Evolutionary conservation across 108 stramenopile genomes (phyloP), one percentile per base, ranked within the genome.

Genomic region (Nannochloropsis salina): DNA sequence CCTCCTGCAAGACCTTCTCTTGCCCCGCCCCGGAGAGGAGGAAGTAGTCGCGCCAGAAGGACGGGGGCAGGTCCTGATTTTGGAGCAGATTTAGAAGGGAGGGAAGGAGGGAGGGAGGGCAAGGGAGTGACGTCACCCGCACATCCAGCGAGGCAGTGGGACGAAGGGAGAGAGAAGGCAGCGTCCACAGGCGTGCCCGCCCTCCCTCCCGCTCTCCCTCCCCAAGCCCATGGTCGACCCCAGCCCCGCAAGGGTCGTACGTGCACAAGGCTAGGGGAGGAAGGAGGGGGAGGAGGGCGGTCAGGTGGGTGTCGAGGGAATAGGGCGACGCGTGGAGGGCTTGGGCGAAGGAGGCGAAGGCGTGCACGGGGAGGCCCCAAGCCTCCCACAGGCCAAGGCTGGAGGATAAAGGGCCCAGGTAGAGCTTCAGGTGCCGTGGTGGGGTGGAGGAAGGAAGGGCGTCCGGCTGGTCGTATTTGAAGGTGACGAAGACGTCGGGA

Each of bases 281-380:
- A n/a, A 74, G 61, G 61, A 8, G n/a, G 61, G 61, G 61, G n/a
- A 74, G 61, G 61, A 74, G 61, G 61, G 61, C 61, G 61, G 61
- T n/a, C 15, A 74, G 4, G 6, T 74, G 61, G 61, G 61, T 74
- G n/a, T 74, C 61, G 61, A 74, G 61, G 61, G 61, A 74, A n/a
- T 15, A 74, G n/a, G 61, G 61, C 3, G 61, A 15, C 20, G 15
- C 61, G 61, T 74, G 15, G 61, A 74, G 20, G 15, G 61, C 61
- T n/a, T 15, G 20, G 61, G 61, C 15, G 61, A 74, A 74, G 20
- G 61, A 74, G 61, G 61, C 20, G 6, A 74, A 74, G 61, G 61
- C 61, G 8, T 74, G 20, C 15, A n/a, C 61, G n/a, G 61, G 61
- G 20, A 74, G n/a, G 2, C 61, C 61, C 61, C 61, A 74, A n/a